A percentile compares a stretch with the other conserved stretches of the same genome.
phyloP scores from a whole-genome alignment of 805 yeast species.

The Yarrowia alimentaria region DNA sequence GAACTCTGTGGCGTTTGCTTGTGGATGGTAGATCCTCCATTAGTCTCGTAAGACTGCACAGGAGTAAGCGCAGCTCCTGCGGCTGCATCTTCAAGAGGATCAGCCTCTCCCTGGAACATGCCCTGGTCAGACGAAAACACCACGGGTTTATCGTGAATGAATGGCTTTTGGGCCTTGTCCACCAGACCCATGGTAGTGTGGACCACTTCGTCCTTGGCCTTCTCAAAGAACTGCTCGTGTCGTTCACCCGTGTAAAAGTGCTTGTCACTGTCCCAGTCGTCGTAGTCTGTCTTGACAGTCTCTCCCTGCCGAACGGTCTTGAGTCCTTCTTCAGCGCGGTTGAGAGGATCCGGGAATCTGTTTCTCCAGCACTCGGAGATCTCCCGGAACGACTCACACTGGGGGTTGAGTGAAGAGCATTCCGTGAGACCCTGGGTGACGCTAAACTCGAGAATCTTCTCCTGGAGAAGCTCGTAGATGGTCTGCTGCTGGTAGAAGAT shows the following conservation, averaged over 20 bases:
- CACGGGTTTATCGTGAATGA: constrained; percentile 27
- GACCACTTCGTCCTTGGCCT: constrained; percentile 44
- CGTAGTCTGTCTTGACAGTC: constrained; percentile 36
- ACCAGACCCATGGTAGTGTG: constrained; percentile 29
- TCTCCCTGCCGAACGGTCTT: constrained; percentile 35
- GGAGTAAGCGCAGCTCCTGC: constrained; percentile 11
- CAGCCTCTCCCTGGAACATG: constrained; percentile 35
- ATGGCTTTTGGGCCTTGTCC: constrained; percentile 19
- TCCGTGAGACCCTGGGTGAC: constrained; percentile 34
- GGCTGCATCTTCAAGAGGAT: constrained; percentile 30
- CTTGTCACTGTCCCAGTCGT: constrained; percentile 31
- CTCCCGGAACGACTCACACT: constrained; percentile 29
- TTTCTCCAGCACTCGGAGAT: constrained; percentile 37
- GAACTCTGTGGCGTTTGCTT: not conserved
- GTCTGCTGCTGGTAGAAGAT: constrained; percentile 36
- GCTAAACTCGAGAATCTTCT: constrained; percentile 32
- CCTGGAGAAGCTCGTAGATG: constrained; percentile 34
- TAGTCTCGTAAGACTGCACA: constrained; percentile 7
- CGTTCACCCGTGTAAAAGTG: constrained; percentile 24
- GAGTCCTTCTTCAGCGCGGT: constrained; percentile 36
- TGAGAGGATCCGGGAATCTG: constrained; percentile 35
- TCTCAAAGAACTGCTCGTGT: constrained; percentile 41
- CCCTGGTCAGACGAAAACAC: constrained; percentile 35
- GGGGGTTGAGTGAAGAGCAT: constrained; percentile 14
- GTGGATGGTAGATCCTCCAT: not conserved